Evolutionary conservation across 805 yeast genomes (phyloP).

Genomic region (Metschnikowia sp.): DNA sequence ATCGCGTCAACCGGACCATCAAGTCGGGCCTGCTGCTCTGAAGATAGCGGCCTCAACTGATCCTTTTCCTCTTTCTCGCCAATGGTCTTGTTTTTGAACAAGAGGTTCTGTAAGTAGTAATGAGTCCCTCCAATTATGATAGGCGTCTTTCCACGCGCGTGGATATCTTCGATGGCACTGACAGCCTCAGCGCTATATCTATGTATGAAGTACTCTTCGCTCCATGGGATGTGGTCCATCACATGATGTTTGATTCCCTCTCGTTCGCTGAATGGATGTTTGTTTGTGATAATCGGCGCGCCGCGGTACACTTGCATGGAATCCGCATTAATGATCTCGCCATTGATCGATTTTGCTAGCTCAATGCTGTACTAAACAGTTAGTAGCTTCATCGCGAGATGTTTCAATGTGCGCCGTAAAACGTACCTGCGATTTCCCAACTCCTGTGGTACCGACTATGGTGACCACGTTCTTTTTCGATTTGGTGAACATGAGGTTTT

Average conservation of each 20-base stretch:
- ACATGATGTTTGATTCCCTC: slow-evolving; percentile 79
- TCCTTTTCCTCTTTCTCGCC: slow-evolving; percentile 25
- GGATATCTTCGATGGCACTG: slow-evolving; percentile 59
- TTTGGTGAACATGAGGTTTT: slow-evolving; percentile 27
- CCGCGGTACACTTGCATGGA: slow-evolving; percentile 92
- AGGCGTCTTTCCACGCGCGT: slow-evolving; percentile 67
- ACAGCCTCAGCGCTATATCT: slow-evolving; percentile 73
- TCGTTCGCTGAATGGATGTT: slow-evolving; percentile 81
- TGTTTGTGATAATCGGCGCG: slow-evolving; percentile 78
- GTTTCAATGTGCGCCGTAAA: not conserved
- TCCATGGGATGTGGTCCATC: slow-evolving; percentile 80
- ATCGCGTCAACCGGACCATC: slow-evolving; percentile 54
- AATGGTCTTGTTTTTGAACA: slow-evolving; percentile 68
- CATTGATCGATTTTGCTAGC: slow-evolving; percentile 69
- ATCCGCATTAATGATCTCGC: slow-evolving; percentile 93
- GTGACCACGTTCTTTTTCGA: slow-evolving; percentile 48
- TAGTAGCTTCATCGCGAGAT: not conserved
- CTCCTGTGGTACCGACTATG: slow-evolving; percentile 92
- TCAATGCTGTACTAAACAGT: slow-evolving; percentile 60
- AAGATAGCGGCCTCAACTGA: slow-evolving; percentile 31
- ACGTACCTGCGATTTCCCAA: slow-evolving; percentile 81
- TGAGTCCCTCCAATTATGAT: slow-evolving; percentile 95
- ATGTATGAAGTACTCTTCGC: slow-evolving; percentile 76
- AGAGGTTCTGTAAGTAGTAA: slow-evolving; percentile 77
- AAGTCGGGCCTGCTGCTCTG: slow-evolving; percentile 39